phyloP scores from a whole-genome alignment of 2,329 filamentous ascomycete genomes.

The Arthrobotrys iridis region DNA sequence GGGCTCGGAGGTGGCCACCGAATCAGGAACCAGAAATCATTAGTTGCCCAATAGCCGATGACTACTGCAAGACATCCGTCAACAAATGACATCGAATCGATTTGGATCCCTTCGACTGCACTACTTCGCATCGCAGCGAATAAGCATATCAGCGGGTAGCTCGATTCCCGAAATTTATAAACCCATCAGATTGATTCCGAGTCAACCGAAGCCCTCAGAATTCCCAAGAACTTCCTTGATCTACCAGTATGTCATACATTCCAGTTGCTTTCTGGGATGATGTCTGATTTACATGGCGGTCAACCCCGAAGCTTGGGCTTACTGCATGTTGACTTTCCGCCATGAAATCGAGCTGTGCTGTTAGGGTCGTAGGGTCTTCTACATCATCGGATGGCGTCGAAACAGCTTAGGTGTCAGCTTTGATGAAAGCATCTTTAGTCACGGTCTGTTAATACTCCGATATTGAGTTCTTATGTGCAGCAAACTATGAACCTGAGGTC shows the following conservation, averaged over 20 bases:
- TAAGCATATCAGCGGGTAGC: slow-evolving; percentile 29
- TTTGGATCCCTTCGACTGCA: slow-evolving; percentile 22
- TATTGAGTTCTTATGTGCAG: slow-evolving; percentile 21
- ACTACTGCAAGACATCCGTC: slow-evolving; percentile 45
- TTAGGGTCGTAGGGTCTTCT: slow-evolving; percentile 10
- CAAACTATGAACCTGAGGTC: slow-evolving; percentile 2
- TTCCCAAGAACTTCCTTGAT: not conserved
- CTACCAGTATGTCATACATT: not conserved
- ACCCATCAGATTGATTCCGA: slow-evolving; percentile 3
- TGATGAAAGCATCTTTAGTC: slow-evolving; percentile 37
- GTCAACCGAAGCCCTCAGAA: slow-evolving; percentile 25
- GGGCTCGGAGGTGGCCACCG: slow-evolving; percentile 44
- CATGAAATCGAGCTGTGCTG: not conserved
- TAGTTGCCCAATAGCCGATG: slow-evolving; percentile 18
- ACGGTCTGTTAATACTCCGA: slow-evolving; percentile 45
- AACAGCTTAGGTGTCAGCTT: slow-evolving; percentile 38
- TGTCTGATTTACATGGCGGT: not conserved
- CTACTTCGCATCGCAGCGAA: slow-evolving; percentile 29
- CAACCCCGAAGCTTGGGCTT: slow-evolving; percentile 11
- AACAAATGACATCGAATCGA: slow-evolving; percentile 41
- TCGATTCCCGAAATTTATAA: slow-evolving; percentile 34
- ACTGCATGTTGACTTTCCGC: not conserved
- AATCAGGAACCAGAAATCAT: slow-evolving; percentile 51
- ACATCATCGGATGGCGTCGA: slow-evolving; percentile 31
- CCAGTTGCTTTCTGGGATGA: not conserved